Evolutionary conservation across 2,329 filamentous ascomycete species (phyloP).

Genomic region (Immersiporthe knoxdaviesiana): DNA sequence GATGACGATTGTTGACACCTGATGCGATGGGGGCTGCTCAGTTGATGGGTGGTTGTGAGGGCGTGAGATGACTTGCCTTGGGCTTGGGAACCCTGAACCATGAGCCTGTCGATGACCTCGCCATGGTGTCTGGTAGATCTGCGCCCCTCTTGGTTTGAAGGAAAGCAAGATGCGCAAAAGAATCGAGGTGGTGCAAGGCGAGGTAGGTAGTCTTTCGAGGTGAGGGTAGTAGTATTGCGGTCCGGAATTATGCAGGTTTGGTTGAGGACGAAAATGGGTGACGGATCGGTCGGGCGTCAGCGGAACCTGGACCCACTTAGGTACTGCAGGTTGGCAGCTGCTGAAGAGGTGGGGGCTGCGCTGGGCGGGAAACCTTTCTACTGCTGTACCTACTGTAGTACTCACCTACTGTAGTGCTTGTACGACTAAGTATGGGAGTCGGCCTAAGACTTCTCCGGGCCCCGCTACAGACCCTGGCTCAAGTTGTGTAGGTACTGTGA

Average conservation of each 20-base stretch:
- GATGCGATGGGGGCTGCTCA: not conserved
- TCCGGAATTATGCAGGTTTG: constrained; percentile 4
- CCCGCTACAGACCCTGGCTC: not conserved
- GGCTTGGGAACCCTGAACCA: constrained; percentile 26
- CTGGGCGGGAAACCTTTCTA: not conserved
- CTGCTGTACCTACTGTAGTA: not conserved
- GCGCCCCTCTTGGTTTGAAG: not conserved
- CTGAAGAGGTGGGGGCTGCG: not conserved
- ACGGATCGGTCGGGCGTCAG: constrained; percentile 4
- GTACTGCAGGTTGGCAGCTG: not conserved
- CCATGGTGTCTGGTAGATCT: constrained; percentile 14
- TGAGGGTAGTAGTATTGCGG: constrained; percentile 8
- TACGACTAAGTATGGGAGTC: not conserved
- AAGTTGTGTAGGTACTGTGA: not conserved
- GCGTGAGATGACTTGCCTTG: constrained; percentile 21
- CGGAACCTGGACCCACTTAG: not conserved
- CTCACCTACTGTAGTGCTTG: too few relatives aligned
- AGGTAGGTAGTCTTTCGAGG: not conserved
- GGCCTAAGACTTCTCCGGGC: not conserved
- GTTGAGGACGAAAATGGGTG: not conserved
- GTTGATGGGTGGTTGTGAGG: not conserved
- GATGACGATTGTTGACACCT: not conserved
- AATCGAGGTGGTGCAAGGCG: not conserved
- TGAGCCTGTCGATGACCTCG: constrained; percentile 14
- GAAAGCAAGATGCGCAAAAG: constrained; percentile 4